Percentiles rank a stretch among this genome's conserved stretches.
Evolutionary conservation across 2,329 filamentous ascomycete genomes (phyloP).

Genomic region (Microdochium bolleyi): DNA sequence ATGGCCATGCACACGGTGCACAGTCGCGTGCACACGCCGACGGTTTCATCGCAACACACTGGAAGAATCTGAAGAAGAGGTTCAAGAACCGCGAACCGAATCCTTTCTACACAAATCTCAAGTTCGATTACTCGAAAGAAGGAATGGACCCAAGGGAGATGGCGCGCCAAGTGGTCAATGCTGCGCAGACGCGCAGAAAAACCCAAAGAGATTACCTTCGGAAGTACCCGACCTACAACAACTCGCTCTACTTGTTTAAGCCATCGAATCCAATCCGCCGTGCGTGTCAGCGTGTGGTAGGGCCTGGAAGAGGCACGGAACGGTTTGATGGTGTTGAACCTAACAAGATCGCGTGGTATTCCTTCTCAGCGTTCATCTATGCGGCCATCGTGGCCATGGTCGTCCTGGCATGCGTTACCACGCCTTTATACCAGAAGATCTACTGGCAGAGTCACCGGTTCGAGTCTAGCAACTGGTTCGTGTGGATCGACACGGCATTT

Average conservation of each 20-base stretch:
- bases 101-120: conserved; percentile 78
- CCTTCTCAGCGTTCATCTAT: conserved; percentile 90
- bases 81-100: conserved; percentile 72
- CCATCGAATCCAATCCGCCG: conserved; percentile 71
- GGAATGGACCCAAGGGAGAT: conserved; percentile 77
- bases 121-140: conserved; percentile 66
- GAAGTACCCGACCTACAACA: conserved; percentile 86
- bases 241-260: conserved; percentile 78
- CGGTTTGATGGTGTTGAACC: conserved; percentile 86
- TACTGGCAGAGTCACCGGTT: conserved; percentile 59
- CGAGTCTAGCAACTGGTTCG: conserved; percentile 77
- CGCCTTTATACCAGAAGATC: conserved; percentile 84
- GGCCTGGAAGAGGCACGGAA: conserved; percentile 78
- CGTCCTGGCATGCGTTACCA: conserved; percentile 88
- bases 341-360: conserved; percentile 84
- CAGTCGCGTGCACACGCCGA: conserved; percentile 23
- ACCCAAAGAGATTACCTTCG: conserved; percentile 87
- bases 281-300: conserved; percentile 82
- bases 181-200: conserved; percentile 72
- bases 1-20: conserved; percentile 23
- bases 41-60: conserved; percentile 49
- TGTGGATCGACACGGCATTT: conserved; percentile 88
- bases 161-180: conserved; percentile 83
- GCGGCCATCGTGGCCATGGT: conserved; percentile 95
- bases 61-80: conserved; percentile 49